Conservation (phyloP, 805 yeast species). For the Suhomyces sp. region DNA sequence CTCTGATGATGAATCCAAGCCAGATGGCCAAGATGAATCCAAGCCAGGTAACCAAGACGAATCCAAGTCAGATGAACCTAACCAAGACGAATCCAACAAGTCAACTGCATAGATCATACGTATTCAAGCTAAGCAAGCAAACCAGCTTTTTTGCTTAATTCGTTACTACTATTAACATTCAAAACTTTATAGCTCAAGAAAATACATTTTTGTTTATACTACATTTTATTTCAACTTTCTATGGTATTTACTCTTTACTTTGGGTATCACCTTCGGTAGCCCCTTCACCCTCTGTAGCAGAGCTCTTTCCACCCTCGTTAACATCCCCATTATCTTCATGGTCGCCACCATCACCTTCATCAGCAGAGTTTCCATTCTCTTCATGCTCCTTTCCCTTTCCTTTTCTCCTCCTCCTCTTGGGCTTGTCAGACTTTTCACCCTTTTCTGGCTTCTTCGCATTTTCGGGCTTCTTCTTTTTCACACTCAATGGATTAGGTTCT, state of each 20-base stretch:
- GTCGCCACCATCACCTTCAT: neutral
- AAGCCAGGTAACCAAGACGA: no score
- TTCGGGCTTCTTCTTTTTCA: constrained; percentile 62
- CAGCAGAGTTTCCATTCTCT: neutral
- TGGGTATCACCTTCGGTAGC: neutral
- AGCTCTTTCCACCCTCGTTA: neutral
- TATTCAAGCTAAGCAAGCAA: neutral
- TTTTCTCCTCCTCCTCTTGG: neutral
- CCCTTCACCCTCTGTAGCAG: no score
- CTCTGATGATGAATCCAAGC: neutral
- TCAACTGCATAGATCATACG: neutral
- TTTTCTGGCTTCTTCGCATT: neutral
- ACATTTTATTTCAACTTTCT: no score
- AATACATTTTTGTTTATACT: neutral
- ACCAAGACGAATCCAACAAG: no score
- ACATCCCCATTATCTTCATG: neutral
- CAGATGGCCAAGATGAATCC: neutral
- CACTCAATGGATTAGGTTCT: constrained; percentile 87
- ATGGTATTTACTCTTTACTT: neutral
- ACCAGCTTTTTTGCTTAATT: neutral
- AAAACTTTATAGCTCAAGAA: neutral
- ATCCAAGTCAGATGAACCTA: neutral
- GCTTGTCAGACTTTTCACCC: neutral
- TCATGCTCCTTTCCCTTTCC: neutral
- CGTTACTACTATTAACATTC: neutral